These are phyloP conservation scores for Blakeslea trispora DNA, from an alignment of 371 early-diverging fungal species.

Conservation along the genomic window DNA sequence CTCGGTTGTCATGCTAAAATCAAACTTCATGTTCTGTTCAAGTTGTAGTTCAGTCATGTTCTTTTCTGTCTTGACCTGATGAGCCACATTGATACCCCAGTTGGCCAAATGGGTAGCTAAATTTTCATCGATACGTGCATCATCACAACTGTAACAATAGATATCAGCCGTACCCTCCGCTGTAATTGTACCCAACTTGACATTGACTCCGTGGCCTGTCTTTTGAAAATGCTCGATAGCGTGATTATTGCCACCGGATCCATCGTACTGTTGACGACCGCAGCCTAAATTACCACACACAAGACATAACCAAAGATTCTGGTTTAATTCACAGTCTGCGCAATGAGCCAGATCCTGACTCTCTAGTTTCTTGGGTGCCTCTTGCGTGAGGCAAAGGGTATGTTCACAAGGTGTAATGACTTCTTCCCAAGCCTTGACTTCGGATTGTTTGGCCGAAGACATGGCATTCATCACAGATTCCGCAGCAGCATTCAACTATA, in stretches of 20 bases:
- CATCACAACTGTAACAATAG: slow-evolving; percentile 91
- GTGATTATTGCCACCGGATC: slow-evolving; percentile 99
- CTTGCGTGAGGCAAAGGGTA: slow-evolving; percentile 71
- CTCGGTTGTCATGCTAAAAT: slow-evolving; percentile 96
- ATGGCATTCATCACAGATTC: slow-evolving; percentile 73
- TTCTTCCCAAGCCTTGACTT: slow-evolving; percentile 93
- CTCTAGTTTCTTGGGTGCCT: slow-evolving; percentile 48
- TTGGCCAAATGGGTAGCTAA: slow-evolving; percentile 75
- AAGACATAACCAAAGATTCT: slow-evolving; percentile 84
- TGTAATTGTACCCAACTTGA: slow-evolving; percentile 95
- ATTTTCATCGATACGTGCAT: slow-evolving; percentile 80
- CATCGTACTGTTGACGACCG: slow-evolving; percentile 93
- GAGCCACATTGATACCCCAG: slow-evolving; percentile 88
- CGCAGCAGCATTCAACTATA: slow-evolving; percentile 62
- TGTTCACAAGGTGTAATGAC: slow-evolving; percentile 85
- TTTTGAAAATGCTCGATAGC: slow-evolving; percentile 86
- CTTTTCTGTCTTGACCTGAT: slow-evolving; percentile 90
- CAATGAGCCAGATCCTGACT: slow-evolving; percentile 74
- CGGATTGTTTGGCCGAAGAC: slow-evolving; percentile 83
- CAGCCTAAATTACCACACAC: slow-evolving; percentile 80
- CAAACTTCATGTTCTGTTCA: slow-evolving; percentile 95
- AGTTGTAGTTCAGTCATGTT: slow-evolving; percentile 92
- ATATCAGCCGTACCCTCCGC: slow-evolving; percentile 97
- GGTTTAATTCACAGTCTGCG: slow-evolving; percentile 83
- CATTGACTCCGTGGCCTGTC: slow-evolving; percentile 84